Conservation (phyloP, 1,284 basidiomycete genomes). For the Exobasidium rhododendri region DNA sequence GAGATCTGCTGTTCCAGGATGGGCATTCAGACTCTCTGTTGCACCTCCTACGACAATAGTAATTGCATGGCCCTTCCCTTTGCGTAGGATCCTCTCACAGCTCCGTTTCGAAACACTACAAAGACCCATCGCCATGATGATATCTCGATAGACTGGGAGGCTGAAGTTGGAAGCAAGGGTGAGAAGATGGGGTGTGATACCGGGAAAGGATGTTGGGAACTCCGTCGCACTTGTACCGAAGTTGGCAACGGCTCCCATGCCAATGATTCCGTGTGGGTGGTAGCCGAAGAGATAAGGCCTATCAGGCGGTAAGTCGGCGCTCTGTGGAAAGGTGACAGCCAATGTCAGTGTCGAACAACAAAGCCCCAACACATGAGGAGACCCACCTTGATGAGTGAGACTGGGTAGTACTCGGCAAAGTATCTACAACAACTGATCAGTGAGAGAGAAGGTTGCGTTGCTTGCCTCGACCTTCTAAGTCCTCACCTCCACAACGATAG, state of each 20-base stretch:
- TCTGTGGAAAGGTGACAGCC: conserved; percentile 42
- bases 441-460: too few species aligned
- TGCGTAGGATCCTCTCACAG: conserved; percentile 78
- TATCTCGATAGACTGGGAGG: conserved; percentile 88
- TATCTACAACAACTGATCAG: too few species aligned
- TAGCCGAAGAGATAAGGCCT: conserved; percentile 83
- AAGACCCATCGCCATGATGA: conserved; percentile 71
- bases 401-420: conserved; percentile 89
- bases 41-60: conserved; percentile 97
- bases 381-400: conserved; percentile 55
- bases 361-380: background rate
- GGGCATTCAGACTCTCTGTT: conserved; percentile 85
- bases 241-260: conserved; percentile 77
- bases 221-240: conserved; percentile 93
- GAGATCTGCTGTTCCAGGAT: conserved; percentile 88
- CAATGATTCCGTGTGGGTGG: conserved; percentile 51
- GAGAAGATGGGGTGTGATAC: conserved; percentile 85
- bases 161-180: conserved; percentile 82
- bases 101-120: conserved; percentile 86
- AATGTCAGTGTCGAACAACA: background rate
- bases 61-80: conserved; percentile 64
- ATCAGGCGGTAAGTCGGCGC: conserved; percentile 75
- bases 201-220: conserved; percentile 86
- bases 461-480: too few species aligned
- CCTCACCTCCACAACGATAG: conserved; percentile 65